These are phyloP conservation scores for Xanthoconium separans DNA, from an alignment of 1,284 basidiomycete species.

Conservation along the genomic window DNA sequence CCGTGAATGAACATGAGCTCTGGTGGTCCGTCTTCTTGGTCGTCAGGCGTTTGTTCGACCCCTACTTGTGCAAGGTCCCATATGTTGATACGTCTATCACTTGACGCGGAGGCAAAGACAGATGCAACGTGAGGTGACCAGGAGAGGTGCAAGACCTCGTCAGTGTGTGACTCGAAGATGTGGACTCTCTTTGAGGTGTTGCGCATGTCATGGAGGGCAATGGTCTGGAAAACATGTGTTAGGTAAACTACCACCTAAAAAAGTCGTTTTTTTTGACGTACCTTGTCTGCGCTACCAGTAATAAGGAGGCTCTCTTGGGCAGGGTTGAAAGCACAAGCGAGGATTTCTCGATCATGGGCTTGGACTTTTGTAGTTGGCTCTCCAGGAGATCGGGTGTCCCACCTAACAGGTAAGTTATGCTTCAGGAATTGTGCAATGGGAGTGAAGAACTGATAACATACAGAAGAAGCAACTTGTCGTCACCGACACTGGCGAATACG, in stretches of 20 bases:
- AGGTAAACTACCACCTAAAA: not conserved
- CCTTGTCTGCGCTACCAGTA: constrained; percentile 94
- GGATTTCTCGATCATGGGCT: constrained; percentile 90
- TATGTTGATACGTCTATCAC: constrained; percentile 90
- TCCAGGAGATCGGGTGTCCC: constrained; percentile 83
- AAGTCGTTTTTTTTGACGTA: constrained; percentile 34
- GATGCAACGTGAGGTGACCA: constrained; percentile 95
- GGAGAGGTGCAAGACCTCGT: constrained; percentile 91
- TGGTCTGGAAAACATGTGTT: constrained; percentile 58
- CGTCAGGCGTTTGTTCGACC: constrained; percentile 95
- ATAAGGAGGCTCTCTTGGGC: constrained; percentile 82
- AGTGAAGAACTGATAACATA: constrained; percentile 35
- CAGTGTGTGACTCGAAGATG: constrained; percentile 90
- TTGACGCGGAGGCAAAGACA: constrained; percentile 89
- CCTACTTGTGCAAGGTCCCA: constrained; percentile 97
- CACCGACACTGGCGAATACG: constrained; percentile 94
- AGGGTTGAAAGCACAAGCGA: constrained; percentile 90
- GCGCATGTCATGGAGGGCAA: constrained; percentile 88
- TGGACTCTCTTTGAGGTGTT: constrained; percentile 82
- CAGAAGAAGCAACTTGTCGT: constrained; percentile 94
- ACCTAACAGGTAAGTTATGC: constrained; percentile 50
- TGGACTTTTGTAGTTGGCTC: constrained; percentile 76
- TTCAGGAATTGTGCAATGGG: constrained; percentile 10
- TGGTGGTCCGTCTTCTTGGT: constrained; percentile 96
- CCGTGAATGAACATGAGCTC: constrained; percentile 93